Evolutionary conservation across 805 yeast genomes (phyloP).

Genomic region (Saccharomycopsis babjevae): DNA sequence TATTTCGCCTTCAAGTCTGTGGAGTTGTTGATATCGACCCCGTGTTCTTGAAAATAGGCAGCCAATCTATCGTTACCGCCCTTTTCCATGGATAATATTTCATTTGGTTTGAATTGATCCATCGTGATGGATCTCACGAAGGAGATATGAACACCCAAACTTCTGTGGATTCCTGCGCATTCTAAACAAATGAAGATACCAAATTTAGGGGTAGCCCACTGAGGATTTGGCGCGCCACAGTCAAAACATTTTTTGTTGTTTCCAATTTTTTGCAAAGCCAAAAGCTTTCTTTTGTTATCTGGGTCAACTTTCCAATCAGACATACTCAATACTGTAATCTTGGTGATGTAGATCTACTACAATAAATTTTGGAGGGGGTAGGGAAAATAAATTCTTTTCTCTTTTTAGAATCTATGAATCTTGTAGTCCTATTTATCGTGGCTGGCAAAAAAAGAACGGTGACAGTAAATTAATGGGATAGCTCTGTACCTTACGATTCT

Average conservation of each 20-base stretch:
- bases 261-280: conserved; percentile 71
- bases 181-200: conserved; percentile 96
- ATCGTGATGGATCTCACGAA: conserved; percentile 94
- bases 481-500: too few relatives aligned
- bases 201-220: conserved; percentile 98
- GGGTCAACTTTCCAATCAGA: conserved; percentile 87
- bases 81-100: conserved; percentile 77
- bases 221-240: conserved; percentile 93
- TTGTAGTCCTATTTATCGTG: too few relatives aligned
- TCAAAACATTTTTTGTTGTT: conserved; percentile 86
- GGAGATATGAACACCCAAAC: conserved; percentile 92
- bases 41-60: conserved; percentile 59
- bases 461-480: too few relatives aligned
- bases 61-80: conserved; percentile 84
- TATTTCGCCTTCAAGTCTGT: conserved; percentile 48
- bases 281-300: conserved; percentile 72
- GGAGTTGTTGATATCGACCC: conserved; percentile 53
- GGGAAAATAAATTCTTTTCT: too few relatives aligned
- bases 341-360: not conserved
- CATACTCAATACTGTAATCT: conserved; percentile 1
- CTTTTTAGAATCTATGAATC: too few relatives aligned
- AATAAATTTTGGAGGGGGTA: too few relatives aligned
- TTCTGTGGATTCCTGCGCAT: conserved; percentile 95
- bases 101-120: conserved; percentile 97
- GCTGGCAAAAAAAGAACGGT: too few relatives aligned